phyloP scores from a whole-genome alignment of 108 stramenopile species.

The Aureococcus anophagefferens region DNA sequence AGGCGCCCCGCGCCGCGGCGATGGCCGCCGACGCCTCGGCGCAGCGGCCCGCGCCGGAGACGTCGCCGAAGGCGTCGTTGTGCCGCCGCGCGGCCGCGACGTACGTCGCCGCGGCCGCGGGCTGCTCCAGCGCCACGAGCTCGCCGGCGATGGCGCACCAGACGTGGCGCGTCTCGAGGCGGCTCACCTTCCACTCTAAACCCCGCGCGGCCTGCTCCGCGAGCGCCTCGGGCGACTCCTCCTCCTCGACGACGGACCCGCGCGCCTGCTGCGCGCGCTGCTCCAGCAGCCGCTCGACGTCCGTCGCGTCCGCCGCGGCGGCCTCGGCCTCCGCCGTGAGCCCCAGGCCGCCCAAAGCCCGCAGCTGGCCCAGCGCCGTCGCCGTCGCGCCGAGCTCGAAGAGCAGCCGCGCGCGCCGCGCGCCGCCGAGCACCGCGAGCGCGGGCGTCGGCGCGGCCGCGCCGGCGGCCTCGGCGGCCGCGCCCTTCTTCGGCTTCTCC shows the following conservation, averaged over 20 bases:
- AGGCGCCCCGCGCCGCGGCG: conserved; percentile 14
- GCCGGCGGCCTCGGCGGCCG: too few relatives aligned
- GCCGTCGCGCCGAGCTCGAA: not conserved
- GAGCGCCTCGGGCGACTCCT: not conserved
- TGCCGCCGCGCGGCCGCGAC: conserved; percentile 19
- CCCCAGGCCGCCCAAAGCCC: not conserved
- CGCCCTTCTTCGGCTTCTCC: too few relatives aligned
- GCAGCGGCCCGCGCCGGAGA: conserved; percentile 5
- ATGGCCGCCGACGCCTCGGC: conserved; percentile 6
- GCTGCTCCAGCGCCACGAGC: conserved; percentile 10
- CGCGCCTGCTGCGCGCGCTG: not conserved
- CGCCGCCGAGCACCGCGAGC: not conserved
- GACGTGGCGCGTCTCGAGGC: not conserved
- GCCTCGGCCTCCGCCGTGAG: not conserved
- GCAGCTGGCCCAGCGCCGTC: not conserved
- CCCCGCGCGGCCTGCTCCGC: not conserved
- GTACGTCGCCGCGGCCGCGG: conserved; percentile 18
- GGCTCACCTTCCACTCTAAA: conserved; percentile 2
- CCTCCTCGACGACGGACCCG: not conserved
- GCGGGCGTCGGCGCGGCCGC: not conserved
- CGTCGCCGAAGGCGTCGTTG: conserved; percentile 23
- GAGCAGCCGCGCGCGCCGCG: not conserved
- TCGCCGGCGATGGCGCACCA: conserved; percentile 13
- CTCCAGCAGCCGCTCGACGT: conserved; percentile 10
- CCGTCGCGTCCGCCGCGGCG: not conserved